Base-by-base conservation (phyloP, 1,139 yeast species). In the Yamadazyma triangularis region DNA sequence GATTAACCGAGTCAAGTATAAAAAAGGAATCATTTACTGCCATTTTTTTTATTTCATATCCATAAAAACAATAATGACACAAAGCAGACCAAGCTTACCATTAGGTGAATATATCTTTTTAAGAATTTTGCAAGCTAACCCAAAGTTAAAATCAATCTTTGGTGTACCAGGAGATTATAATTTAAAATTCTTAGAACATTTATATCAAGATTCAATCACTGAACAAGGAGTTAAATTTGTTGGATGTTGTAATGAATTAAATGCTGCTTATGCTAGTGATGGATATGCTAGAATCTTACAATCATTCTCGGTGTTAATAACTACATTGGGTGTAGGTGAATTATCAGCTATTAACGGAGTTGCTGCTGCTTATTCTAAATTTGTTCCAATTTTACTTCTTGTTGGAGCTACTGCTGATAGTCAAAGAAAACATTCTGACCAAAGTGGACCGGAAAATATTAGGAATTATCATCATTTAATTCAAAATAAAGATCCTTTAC, bases 271-370 rank as follows among this genome's bases (percentile, higher is more conserved):
- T 48, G 83, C 88, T 15, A 87, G 84, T 19, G 93, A 84, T 46
- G 93, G 89, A 13, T 84, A 81, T 49, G 77, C 85, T 13, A 73
- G 84, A 40, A 69, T 67, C 27, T 58, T 70, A 22, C 57, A 53
- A 21, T 60, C 68, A 27, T 45, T 72, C 42, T 53, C 69, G 12
- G 74, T 64, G 1, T 47, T 79, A 30, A 62, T 79, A 39, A 75
- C 86, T 24, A 78, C 86, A 12, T 83, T 69, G 56, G 95, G 95
- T 34, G 95, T 87, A 29, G 95, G 95, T 36, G 95, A 86, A 58
- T 70, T 86, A 38, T 77, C 86, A 33, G 95, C 95, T 10, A 57
- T 86, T 42, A 87, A 86, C 58, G 96, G 94, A 31, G 69, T 84
- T 39, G 76, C 89, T 28, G 94, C 95, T 40, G 77, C 94, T 6